A percentile compares a stretch with the other conserved stretches of the same genome.
phyloP scores from a whole-genome alignment of 371 early-diverging fungal genomes.

The Mucor saturninus region DNA sequence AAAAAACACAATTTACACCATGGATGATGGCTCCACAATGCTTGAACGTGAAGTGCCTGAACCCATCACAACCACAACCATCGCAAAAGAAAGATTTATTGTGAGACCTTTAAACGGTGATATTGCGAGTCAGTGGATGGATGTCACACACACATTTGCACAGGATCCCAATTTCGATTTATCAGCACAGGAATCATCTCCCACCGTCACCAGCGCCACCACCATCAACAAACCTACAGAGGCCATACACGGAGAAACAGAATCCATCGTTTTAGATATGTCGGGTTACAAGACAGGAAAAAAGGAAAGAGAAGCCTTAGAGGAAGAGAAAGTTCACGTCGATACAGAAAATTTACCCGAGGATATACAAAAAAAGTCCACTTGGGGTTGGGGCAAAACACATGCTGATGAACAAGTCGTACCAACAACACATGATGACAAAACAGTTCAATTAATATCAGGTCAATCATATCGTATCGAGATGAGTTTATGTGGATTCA shows the following conservation, averaged over 20 bases:
- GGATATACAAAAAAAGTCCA: background rate
- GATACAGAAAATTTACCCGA: background rate
- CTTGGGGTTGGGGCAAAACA: conserved; percentile 13
- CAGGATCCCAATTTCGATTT: conserved; percentile 5
- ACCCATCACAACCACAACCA: conserved; percentile 46
- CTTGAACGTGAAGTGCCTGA: conserved; percentile 43
- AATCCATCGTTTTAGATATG: conserved; percentile 60
- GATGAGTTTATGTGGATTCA: conserved; percentile 59
- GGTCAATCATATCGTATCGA: conserved; percentile 47
- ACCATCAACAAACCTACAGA: conserved; percentile 4
- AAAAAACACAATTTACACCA: conserved; percentile 38
- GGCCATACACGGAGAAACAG: conserved; percentile 27
- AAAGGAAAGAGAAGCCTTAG: background rate
- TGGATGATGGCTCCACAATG: conserved; percentile 47
- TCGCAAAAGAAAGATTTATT: conserved; percentile 51
- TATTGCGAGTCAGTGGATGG: conserved; percentile 41
- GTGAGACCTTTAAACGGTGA: conserved; percentile 47
- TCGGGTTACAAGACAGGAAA: conserved; percentile 59
- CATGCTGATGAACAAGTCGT: conserved; percentile 1
- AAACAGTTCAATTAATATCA: conserved; percentile 25
- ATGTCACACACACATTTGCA: conserved; percentile 42
- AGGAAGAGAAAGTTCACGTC: background rate
- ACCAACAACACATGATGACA: conserved; percentile 6
- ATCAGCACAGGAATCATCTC: background rate
- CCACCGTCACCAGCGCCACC: conserved; percentile 6